Conservation (phyloP, 2,329 filamentous ascomycete species). For the Neonectria hederae region DNA sequence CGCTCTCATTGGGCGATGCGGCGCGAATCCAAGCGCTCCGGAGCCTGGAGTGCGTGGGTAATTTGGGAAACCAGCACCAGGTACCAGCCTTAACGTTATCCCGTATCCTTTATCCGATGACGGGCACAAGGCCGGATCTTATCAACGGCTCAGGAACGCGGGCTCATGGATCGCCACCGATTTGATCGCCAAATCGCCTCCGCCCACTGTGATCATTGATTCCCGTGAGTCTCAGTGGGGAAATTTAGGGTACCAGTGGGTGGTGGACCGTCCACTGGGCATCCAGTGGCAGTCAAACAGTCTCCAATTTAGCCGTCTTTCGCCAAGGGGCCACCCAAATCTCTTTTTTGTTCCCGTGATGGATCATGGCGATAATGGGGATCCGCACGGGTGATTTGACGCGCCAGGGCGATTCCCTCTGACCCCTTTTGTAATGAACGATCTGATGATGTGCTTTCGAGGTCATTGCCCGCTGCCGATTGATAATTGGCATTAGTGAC, state of each 20-base stretch:
- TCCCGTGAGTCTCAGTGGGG: constrained; percentile 10
- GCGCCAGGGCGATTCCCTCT: constrained; percentile 9
- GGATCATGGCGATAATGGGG: constrained; percentile 27
- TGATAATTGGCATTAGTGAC: constrained; percentile 7
- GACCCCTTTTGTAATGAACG: constrained; percentile 32
- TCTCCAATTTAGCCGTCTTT: constrained; percentile 8
- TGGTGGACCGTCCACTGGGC: neutral
- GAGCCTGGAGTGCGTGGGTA: constrained; percentile 9
- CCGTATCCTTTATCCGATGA: constrained; percentile 12
- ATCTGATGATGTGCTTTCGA: constrained; percentile 21
- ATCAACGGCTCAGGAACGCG: constrained; percentile 16
- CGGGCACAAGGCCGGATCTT: constrained; percentile 14
- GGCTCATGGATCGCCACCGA: constrained; percentile 18
- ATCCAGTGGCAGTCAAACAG: neutral
- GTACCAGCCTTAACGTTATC: constrained; percentile 17
- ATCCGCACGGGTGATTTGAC: constrained; percentile 31
- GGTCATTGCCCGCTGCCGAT: neutral
- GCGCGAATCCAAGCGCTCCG: constrained; percentile 10
- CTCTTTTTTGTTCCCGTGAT: constrained; percentile 29
- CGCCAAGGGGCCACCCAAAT: constrained; percentile 17
- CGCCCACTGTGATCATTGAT: neutral
- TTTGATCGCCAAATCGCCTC: constrained; percentile 12
- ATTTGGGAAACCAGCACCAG: constrained; percentile 6
- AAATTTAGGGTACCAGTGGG: neutral
- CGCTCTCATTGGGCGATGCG: constrained; percentile 18